Evolutionary conservation across 2,329 filamentous ascomycete genomes (phyloP), one percentile per base, ranked within the genome.

Genomic region (Epicoccum sorghinum): DNA sequence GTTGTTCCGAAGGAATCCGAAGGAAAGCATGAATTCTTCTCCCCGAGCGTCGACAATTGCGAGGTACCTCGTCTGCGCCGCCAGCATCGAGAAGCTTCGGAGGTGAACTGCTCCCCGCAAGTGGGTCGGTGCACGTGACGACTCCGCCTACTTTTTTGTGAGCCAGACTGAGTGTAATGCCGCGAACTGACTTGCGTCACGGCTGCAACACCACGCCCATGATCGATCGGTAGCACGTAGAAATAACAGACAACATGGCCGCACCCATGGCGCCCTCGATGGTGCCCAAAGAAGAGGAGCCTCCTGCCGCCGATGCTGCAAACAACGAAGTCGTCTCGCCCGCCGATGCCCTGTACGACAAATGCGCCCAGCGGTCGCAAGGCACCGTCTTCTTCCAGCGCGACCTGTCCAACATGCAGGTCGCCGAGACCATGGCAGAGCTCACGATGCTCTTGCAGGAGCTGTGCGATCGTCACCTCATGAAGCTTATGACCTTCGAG

Each of bases 321-420:
- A 41, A 54, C 36, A 57, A 57, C 10, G 58, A 62, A 41, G 53
- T 46, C 37, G 44, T 47, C 47, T 60, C 53, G 44, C 64, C 64
- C 57, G 66, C 63, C 47, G 71, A 75, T 33, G 58, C 64, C 44
- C 69, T 76, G 25, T 76, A 76, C 67, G 67, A 75, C 47, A 72
- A 69, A 66, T 75, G 74, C 65, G 69, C 68, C 29, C 58, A 70
- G 47, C 54, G 65, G 44, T 64, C 68, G 4, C 58, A 69, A 25
- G 72, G 68, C 57, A 74, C 73, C 35, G 61, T 75, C 45, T 76
- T 75, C 64, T 73, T 72, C 61, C 74, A 76, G 65, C 70, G 71
- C 57, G 74, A 76, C 29, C 59, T 76, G 23, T 68, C 67, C 23
- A 70, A 69, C 35, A 71, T 75, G 67, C 65, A 73, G 44, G 61